These are phyloP conservation scores for Hydnomerulius pinastri DNA, from an alignment of 768 basidiomycete species.

Conservation along the genomic window DNA sequence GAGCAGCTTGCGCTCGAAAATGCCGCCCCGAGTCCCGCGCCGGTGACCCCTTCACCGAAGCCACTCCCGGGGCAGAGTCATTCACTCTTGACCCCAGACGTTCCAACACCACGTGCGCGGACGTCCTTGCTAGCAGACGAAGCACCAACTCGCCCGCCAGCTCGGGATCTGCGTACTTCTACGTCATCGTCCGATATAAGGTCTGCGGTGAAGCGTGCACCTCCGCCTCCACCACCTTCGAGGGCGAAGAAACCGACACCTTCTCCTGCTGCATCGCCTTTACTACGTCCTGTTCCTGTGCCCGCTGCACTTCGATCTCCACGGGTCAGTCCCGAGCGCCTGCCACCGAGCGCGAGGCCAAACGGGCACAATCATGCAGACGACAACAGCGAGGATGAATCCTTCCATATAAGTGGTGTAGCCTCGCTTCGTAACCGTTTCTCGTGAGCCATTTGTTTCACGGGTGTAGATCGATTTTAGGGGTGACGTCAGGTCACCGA, in stretches of 20 bases:
- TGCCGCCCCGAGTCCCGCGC: slow-evolving; percentile 7
- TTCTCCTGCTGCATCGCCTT: slow-evolving; percentile 47
- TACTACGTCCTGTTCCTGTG: slow-evolving; percentile 52
- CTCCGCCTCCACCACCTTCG: slow-evolving; percentile 58
- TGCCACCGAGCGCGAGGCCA: background rate
- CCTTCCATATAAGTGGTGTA: slow-evolving; percentile 26
- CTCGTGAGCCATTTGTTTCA: slow-evolving; percentile 42
- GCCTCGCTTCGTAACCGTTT: slow-evolving; percentile 48
- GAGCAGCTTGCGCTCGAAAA: slow-evolving; percentile 61
- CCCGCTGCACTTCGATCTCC: slow-evolving; percentile 31
- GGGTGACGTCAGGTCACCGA: background rate
- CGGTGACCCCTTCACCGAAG: slow-evolving; percentile 1
- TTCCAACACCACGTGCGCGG: slow-evolving; percentile 42
- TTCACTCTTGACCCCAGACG: slow-evolving; percentile 29
- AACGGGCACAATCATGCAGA: slow-evolving; percentile 5
- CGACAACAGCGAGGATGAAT: slow-evolving; percentile 17
- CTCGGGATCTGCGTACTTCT: slow-evolving; percentile 43
- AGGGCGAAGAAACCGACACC: slow-evolving; percentile 35
- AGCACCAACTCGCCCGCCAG: slow-evolving; percentile 25
- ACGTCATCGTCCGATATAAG: slow-evolving; percentile 60
- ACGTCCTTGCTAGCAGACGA: slow-evolving; percentile 28
- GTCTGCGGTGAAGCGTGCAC: slow-evolving; percentile 45
- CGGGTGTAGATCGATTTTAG: background rate
- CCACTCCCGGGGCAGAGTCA: slow-evolving; percentile 14
- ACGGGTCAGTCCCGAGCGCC: slow-evolving; percentile 22